Evolutionary conservation across 371 early-diverging fungal species (phyloP).

Genomic region (Lichtheimia hyalospora): DNA sequence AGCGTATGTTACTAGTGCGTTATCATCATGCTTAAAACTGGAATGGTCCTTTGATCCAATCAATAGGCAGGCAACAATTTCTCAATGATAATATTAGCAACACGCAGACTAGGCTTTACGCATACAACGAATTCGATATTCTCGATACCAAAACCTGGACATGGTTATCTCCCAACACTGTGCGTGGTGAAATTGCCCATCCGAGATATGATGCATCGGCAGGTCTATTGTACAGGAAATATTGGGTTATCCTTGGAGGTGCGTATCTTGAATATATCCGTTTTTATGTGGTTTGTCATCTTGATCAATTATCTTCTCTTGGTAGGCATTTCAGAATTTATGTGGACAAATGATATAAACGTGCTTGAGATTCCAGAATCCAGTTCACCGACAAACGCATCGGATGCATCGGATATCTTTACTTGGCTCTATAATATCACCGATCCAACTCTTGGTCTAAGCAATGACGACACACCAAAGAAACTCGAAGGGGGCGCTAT

Average conservation of each 20-base stretch:
- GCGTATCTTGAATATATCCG: background rate
- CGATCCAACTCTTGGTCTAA: background rate
- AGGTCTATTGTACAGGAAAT: background rate
- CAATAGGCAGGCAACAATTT: background rate
- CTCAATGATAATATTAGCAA: background rate
- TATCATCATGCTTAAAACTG: no score
- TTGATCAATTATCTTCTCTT: background rate
- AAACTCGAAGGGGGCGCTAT: background rate
- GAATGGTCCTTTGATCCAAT: background rate
- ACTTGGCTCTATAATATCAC: background rate
- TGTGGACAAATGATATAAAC: background rate
- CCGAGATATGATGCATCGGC: background rate
- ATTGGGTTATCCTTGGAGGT: background rate
- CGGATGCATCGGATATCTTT: background rate
- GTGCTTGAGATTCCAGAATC: background rate
- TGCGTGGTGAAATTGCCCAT: background rate
- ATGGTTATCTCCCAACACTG: background rate
- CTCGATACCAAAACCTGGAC: slow-evolving; percentile 1
- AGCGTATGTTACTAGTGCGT: background rate
- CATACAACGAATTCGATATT: background rate
- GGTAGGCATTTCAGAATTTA: background rate
- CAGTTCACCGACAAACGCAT: no score
- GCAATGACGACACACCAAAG: background rate
- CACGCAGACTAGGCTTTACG: background rate
- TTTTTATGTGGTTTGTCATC: background rate